These are phyloP conservation scores for Tubosaeta sp. DNA, from an alignment of 768 basidiomycete species.

Conservation along the genomic window DNA sequence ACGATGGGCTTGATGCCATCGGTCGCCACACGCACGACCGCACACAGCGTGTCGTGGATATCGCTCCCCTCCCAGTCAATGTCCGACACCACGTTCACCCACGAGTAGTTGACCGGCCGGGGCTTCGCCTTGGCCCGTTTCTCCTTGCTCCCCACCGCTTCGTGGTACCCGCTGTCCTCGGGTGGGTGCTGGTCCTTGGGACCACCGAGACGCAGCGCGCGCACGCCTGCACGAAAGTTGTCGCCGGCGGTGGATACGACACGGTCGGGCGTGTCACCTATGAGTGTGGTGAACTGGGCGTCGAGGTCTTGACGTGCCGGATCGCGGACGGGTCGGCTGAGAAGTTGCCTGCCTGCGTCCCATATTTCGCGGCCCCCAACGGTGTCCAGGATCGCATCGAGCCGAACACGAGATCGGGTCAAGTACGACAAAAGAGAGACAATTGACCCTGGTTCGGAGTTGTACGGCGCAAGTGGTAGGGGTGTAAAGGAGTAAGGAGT, in stretches of 20 bases:
- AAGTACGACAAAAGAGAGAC: conserved; percentile 26
- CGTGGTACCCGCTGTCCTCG: conserved; percentile 24
- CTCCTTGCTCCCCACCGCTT: conserved; percentile 22
- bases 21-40: conserved; percentile 36
- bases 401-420: conserved; percentile 32
- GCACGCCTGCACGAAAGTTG: conserved; percentile 68
- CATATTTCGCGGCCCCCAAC: conserved; percentile 78
- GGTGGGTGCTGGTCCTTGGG: conserved; percentile 26
- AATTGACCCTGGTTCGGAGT: conserved; percentile 23
- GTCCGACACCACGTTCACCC: conserved; percentile 78
- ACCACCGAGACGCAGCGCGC: conserved; percentile 44
- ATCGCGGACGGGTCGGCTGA: conserved; percentile 35
- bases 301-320: conserved; percentile 27
- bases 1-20: conserved; percentile 29
- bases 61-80: conserved; percentile 82
- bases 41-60: conserved; percentile 49
- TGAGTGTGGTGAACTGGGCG: conserved; percentile 73
- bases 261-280: conserved; percentile 64
- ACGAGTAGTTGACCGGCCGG: conserved; percentile 66
- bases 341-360: conserved; percentile 64
- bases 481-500: conserved; percentile 28
- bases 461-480: conserved; percentile 28
- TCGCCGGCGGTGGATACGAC: conserved; percentile 68
- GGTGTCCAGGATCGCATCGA: conserved; percentile 83
- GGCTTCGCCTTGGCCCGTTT: conserved; percentile 31